A percentile compares a stretch with the other conserved stretches of the same genome.
Conservation (phyloP, 2,329 filamentous ascomycete species). For the Sporothrix variecibatus region DNA sequence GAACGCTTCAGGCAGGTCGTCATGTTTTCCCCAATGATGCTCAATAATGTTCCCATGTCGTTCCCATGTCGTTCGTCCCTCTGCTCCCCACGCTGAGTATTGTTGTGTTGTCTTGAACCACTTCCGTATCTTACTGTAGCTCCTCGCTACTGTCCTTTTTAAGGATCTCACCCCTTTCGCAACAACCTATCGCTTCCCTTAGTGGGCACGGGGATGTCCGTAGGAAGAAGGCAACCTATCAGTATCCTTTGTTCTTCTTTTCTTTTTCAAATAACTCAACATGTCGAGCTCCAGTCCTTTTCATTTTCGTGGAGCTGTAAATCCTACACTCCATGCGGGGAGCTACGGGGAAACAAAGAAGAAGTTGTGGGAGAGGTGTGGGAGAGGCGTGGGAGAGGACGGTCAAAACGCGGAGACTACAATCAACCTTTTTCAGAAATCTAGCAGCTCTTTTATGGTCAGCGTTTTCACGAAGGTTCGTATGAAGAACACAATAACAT, state of each 20-base stretch:
- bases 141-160: not conserved
- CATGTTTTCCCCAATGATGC: not conserved
- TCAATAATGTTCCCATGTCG: not conserved
- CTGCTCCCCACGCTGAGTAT: not conserved
- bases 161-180: not conserved
- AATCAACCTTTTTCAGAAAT: too few relatives aligned
- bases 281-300: not conserved
- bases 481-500: not conserved
- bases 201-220: not conserved
- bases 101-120: not conserved
- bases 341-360: not conserved
- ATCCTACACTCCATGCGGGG: not conserved
- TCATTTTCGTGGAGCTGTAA: not conserved
- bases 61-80: not conserved
- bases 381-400: not conserved
- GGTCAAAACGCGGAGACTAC: not conserved
- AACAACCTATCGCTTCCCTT: not conserved
- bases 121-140: not conserved
- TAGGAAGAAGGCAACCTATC: constrained; percentile 1
- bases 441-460: too few relatives aligned
- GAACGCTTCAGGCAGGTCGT: constrained; percentile 14
- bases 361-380: not conserved
- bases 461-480: not conserved
- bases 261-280: not conserved
- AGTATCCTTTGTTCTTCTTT: too few relatives aligned